A percentile compares a stretch with the other conserved stretches of the same genome.
phyloP scores from a whole-genome alignment of 257 asterid genomes.

The Coffea canephora region DNA sequence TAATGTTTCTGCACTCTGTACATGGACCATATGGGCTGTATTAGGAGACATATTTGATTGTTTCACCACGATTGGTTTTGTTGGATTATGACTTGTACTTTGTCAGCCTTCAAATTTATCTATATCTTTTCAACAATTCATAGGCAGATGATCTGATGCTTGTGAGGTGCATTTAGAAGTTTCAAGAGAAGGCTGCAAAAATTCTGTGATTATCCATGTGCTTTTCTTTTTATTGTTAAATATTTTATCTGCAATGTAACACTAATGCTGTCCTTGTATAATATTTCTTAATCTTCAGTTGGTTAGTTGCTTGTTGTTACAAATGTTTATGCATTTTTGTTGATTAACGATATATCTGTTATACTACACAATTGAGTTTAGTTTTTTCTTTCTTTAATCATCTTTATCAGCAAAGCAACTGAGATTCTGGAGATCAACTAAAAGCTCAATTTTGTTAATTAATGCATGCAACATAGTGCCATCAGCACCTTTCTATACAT shows the following conservation, averaged over 20 bases:
- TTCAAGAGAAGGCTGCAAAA: not conserved
- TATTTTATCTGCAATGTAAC: not conserved
- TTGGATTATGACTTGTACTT: not conserved
- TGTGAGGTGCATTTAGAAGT: not conserved
- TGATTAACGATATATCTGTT: not conserved
- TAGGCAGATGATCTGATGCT: not conserved
- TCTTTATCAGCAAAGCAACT: not conserved
- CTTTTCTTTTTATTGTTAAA: too few species aligned
- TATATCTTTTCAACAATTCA: not conserved
- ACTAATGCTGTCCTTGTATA: not conserved
- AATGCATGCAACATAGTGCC: not conserved
- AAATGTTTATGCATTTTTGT: not conserved
- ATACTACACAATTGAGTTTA: not conserved
- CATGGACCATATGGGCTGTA: not conserved
- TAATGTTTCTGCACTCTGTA: not conserved
- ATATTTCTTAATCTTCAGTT: too few species aligned
- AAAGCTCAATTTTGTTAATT: not conserved
- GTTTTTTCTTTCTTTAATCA: not conserved
- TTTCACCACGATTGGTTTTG: not conserved
- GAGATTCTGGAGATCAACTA: not conserved
- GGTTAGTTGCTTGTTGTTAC: not conserved
- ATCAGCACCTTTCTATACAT: slow-evolving; percentile 1
- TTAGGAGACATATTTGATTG: not conserved
- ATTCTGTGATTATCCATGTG: not conserved
- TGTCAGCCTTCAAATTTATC: not conserved